Conservation (phyloP, 257 asterid species). For the Przewalskia tangutica region DNA sequence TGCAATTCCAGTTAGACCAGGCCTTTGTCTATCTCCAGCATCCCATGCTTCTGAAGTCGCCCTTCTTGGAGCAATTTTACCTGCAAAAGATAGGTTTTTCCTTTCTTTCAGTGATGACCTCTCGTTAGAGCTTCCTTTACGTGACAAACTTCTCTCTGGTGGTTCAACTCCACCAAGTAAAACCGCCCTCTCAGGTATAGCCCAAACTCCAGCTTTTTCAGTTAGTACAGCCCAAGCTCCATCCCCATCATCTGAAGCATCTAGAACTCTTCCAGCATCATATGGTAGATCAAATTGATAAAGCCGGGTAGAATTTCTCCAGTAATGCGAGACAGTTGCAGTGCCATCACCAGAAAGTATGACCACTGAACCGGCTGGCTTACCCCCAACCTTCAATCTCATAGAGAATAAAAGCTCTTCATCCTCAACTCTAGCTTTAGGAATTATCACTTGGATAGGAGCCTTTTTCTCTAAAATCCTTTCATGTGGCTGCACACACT, state of each 20-base stretch:
- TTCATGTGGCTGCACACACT: conserved; percentile 37
- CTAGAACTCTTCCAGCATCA: conserved; percentile 94
- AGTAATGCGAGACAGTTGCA: conserved; percentile 90
- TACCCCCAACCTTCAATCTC: conserved; percentile 82
- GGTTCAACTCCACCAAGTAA: conserved; percentile 90
- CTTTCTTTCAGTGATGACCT: conserved; percentile 54
- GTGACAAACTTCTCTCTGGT: conserved; percentile 89
- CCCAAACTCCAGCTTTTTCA: conserved; percentile 96
- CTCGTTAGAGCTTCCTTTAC: conserved; percentile 85
- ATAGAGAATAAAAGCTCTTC: conserved; percentile 81
- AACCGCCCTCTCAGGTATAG: conserved; percentile 91
- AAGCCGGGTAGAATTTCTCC: conserved; percentile 74
- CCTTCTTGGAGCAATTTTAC: conserved; percentile 66
- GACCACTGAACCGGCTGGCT: conserved; percentile 79
- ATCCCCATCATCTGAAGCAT: conserved; percentile 71
- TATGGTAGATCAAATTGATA: conserved; percentile 87
- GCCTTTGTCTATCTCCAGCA: conserved; percentile 61
- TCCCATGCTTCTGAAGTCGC: conserved; percentile 80
- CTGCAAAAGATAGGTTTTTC: conserved; percentile 42
- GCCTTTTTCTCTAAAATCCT: conserved; percentile 73
- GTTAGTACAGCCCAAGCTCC: conserved; percentile 96
- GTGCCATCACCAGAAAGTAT: conserved; percentile 96
- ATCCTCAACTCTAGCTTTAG: conserved; percentile 90
- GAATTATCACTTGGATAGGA: conserved; percentile 80
- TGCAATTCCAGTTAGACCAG: conserved; percentile 45